These are phyloP conservation scores for Triadica sebifera DNA, from an alignment of 345 rosid species.

Conservation along the genomic window DNA sequence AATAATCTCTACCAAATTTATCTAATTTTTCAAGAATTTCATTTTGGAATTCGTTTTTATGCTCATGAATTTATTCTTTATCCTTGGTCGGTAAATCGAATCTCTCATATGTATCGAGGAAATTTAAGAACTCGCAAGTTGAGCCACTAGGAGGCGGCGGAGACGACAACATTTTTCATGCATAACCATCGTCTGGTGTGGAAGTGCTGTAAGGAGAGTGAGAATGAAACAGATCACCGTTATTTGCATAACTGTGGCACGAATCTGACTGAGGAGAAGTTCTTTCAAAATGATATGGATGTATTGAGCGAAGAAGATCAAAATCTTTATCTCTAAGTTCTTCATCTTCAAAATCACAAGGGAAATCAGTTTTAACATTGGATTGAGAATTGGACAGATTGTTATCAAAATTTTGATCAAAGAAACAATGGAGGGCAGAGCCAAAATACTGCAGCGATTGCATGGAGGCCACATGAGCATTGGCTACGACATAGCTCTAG, in stretches of 20 bases:
- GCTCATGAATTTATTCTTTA: too few species aligned
- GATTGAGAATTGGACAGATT: conserved; percentile 37
- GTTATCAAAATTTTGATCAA: too few species aligned
- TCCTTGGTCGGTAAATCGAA: conserved; percentile 27
- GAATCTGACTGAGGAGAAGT: conserved; percentile 3
- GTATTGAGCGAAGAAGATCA: too few species aligned
- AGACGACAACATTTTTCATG: conserved; percentile 46
- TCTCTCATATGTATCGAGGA: conserved; percentile 48
- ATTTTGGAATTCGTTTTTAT: too few species aligned
- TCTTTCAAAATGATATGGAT: too few species aligned
- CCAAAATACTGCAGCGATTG: too few species aligned
- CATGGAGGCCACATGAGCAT: not conserved
- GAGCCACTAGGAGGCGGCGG: conserved; percentile 43
- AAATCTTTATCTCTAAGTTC: too few species aligned
- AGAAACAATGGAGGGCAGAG: too few species aligned
- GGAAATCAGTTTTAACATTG: conserved; percentile 48
- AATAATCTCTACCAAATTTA: too few species aligned
- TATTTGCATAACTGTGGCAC: conserved; percentile 5
- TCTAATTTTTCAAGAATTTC: too few species aligned
- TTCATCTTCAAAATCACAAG: conserved; percentile 52
- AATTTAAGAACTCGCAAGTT: conserved; percentile 63
- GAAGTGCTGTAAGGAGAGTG: too few species aligned
- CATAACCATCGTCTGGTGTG: not conserved
- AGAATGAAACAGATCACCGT: not conserved
- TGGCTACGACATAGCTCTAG: too few species aligned